Conservation (phyloP, 2,329 filamentous ascomycete genomes). For the Ilyonectria mors-panacis region DNA sequence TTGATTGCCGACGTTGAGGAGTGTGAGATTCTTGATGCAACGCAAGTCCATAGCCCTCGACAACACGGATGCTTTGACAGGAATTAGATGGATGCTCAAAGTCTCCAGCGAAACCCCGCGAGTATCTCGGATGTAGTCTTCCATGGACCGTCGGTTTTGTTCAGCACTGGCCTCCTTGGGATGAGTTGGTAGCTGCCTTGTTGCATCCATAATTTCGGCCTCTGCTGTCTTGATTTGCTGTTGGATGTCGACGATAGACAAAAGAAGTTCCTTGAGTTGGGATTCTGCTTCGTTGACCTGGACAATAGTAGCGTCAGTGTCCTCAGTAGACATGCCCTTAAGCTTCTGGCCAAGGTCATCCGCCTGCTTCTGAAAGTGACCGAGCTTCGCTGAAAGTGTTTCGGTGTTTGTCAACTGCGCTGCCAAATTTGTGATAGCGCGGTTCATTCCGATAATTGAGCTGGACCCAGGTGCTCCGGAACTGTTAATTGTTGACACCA, state of each 20-base stretch:
- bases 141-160: constrained; percentile 51
- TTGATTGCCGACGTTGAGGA: constrained; percentile 76
- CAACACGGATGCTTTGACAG: constrained; percentile 71
- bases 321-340: constrained; percentile 44
- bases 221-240: constrained; percentile 55
- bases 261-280: constrained; percentile 49
- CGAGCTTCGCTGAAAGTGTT: constrained; percentile 52
- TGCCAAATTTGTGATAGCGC: constrained; percentile 38
- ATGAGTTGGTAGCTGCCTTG: constrained; percentile 44
- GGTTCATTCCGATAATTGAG: constrained; percentile 17
- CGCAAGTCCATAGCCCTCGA: constrained; percentile 70
- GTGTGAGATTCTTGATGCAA: constrained; percentile 69
- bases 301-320: constrained; percentile 43
- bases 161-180: constrained; percentile 36
- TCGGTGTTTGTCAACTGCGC: constrained; percentile 54
- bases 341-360: constrained; percentile 51
- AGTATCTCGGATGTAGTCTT: constrained; percentile 70
- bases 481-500: constrained; percentile 4
- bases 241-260: constrained; percentile 53
- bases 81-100: constrained; percentile 71
- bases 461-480: constrained; percentile 2
- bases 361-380: constrained; percentile 50
- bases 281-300: constrained; percentile 45
- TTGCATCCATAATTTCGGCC: constrained; percentile 55
- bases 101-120: constrained; percentile 70